Base-by-base conservation (phyloP, 2,329 filamentous ascomycete species). In the Colletotrichum siamense region DNA sequence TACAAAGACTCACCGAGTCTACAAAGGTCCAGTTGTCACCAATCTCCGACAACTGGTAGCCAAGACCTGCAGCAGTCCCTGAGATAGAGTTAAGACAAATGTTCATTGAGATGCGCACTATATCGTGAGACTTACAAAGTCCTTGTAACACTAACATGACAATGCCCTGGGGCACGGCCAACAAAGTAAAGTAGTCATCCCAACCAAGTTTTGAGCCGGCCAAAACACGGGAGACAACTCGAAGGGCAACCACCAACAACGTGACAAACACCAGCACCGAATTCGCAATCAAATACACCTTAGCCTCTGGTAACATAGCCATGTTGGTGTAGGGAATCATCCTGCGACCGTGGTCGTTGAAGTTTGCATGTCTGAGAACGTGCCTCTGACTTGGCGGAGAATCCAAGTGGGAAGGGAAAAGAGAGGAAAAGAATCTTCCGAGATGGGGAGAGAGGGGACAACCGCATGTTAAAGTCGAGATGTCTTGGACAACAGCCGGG, bases 181-280 rank as follows among this genome's bases (percentile, higher is more conserved):
- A 28, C 2, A 84, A 61, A 62, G 85, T 84, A n/a, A 86, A 79
- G 73, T 81, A 83, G 77, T 86, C 85, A 79, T 87, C 85, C 79
- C 79, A 81, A 59, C 83, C 81, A n/a, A 85, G 76, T n/a, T 78
- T 79, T 16, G 79, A 79, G 13, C 80, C 80, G 8, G 80, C 79
- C 30, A 78, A 44, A 49, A 81, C 76, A 15, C 82, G 82, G 15
- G 81, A 72, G n/a, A 80, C 49, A 5, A 84, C 65, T 18, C 83
- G 80, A 12, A 82, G 73, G 6, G 52, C 79, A 44, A 84, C 80
- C 24, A 79, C 78, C 28, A 72, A 8, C 22, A 81, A 39, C 4
- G 81, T 79, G 18, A 83, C 34, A 52, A 79, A 61, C 5, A 36
- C 70, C 32, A 61, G 66, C 22, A 79, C 70, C 32, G 71, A 76